Percentiles rank a stretch among this genome's conserved stretches.
Evolutionary conservation across 169 alveolate genomes (phyloP).

Genomic region (Plasmodium inui): DNA sequence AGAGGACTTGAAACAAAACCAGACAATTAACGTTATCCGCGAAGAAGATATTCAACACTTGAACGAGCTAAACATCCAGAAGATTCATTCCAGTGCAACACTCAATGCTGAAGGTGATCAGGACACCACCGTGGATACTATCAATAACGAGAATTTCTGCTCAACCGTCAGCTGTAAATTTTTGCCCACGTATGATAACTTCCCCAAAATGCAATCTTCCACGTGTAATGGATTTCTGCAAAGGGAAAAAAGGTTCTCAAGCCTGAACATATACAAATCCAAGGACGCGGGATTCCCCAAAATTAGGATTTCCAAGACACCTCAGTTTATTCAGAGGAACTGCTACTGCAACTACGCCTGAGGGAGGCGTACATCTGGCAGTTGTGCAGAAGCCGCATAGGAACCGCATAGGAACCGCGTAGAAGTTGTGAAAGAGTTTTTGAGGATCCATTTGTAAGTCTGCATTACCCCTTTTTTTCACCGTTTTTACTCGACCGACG

Average conservation of each 20-base stretch:
- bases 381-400: background rate
- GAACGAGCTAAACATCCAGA: conserved; percentile 38
- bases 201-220: background rate
- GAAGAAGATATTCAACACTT: conserved; percentile 21
- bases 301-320: conserved; percentile 68
- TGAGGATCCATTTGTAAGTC: background rate
- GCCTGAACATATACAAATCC: conserved; percentile 31
- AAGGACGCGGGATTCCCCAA: conserved; percentile 45
- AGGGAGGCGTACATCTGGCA: background rate
- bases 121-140: conserved; percentile 35
- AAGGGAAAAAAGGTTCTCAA: conserved; percentile 54
- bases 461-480: background rate
- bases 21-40: conserved; percentile 25
- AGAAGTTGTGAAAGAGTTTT: background rate
- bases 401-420: background rate
- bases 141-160: conserved; percentile 36
- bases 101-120: conserved; percentile 32
- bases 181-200: conserved; percentile 22
- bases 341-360: conserved; percentile 65
- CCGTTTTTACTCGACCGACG: background rate
- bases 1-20: conserved; percentile 56
- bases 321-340: conserved; percentile 28
- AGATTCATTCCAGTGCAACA: conserved; percentile 18
- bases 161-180: conserved; percentile 52
- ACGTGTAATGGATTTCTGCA: conserved; percentile 21